A percentile compares a stretch with the other conserved stretches of the same genome.
These are phyloP conservation scores for Trypanosoma avium DNA, from an alignment of 208 protist species.

Conservation along the genomic window DNA sequence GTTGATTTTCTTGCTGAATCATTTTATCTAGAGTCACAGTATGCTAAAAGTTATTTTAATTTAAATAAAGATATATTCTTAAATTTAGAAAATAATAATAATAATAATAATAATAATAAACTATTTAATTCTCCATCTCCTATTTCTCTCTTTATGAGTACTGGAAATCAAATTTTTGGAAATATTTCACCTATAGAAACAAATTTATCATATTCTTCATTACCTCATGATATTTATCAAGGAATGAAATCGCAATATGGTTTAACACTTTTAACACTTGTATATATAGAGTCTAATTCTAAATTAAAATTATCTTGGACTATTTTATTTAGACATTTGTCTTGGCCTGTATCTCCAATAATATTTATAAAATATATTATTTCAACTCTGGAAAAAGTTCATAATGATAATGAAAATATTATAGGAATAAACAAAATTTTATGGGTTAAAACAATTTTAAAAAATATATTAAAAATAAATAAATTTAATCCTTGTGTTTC, in stretches of 20 bases:
- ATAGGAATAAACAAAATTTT: constrained; percentile 1
- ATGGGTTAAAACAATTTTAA: constrained; percentile 15
- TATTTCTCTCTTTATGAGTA: constrained; percentile 9
- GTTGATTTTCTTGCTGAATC: constrained; percentile 19
- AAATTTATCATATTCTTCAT: neutral
- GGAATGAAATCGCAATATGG: constrained; percentile 6
- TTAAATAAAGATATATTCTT: neutral
- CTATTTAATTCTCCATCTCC: constrained; percentile 4
- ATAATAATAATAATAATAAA: neutral
- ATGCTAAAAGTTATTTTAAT: constrained; percentile 12
- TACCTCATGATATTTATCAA: neutral
- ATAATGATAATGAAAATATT: neutral
- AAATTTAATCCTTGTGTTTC: neutral
- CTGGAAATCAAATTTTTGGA: neutral
- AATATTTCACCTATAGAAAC: neutral
- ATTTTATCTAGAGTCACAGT: constrained; percentile 22
- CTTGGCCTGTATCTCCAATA: constrained; percentile 13
- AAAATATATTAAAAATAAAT: neutral
- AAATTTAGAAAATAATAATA: neutral
- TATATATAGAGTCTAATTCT: constrained; percentile 8
- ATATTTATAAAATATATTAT: constrained; percentile 6
- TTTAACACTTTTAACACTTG: constrained; percentile 10
- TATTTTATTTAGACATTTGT: constrained; percentile 1
- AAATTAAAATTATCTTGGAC: neutral
- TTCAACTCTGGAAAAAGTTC: neutral